Evolutionary conservation across 352 stramenopile species (phyloP).

Genomic region (Phytophthora boehmeriae): DNA sequence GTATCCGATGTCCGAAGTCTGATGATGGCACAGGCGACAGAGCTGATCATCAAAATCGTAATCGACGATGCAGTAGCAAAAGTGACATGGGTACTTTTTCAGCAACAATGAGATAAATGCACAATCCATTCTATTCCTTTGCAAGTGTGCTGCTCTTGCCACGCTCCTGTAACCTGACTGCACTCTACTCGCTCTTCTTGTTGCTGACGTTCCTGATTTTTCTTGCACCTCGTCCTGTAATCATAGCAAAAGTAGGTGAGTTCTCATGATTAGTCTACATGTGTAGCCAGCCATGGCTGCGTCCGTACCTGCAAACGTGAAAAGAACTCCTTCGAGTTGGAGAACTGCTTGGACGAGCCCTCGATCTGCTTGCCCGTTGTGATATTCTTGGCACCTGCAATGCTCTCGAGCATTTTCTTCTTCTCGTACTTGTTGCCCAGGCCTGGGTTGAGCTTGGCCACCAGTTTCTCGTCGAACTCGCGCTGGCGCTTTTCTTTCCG

Average conservation of each 20-base stretch:
- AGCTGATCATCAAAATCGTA: too few species aligned
- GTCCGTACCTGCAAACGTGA: conserved; percentile 65
- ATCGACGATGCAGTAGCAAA: not conserved
- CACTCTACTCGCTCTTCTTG: conserved; percentile 32
- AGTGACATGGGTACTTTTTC: conserved; percentile 1
- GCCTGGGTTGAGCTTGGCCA: conserved; percentile 94
- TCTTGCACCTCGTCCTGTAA: conserved; percentile 50
- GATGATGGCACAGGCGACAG: too few species aligned
- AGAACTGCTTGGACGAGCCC: conserved; percentile 83
- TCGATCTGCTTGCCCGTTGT: conserved; percentile 86
- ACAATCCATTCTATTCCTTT: conserved; percentile 45
- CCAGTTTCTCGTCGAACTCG: conserved; percentile 91
- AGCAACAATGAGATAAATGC: conserved; percentile 16
- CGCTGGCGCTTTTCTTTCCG: conserved; percentile 91
- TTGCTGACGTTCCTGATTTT: conserved; percentile 43
- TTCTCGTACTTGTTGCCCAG: conserved; percentile 97
- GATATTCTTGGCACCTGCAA: conserved; percentile 82
- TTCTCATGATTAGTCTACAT: conserved; percentile 17
- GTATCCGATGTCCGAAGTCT: too few species aligned
- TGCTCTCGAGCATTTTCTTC: conserved; percentile 89
- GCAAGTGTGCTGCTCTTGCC: conserved; percentile 4
- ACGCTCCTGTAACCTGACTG: not conserved
- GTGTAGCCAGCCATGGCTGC: not conserved
- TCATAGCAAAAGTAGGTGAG: conserved; percentile 4
- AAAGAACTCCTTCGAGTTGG: conserved; percentile 91